phyloP scores from a whole-genome alignment of 1,284 basidiomycete species.

The Apiotrichum laibachii region DNA sequence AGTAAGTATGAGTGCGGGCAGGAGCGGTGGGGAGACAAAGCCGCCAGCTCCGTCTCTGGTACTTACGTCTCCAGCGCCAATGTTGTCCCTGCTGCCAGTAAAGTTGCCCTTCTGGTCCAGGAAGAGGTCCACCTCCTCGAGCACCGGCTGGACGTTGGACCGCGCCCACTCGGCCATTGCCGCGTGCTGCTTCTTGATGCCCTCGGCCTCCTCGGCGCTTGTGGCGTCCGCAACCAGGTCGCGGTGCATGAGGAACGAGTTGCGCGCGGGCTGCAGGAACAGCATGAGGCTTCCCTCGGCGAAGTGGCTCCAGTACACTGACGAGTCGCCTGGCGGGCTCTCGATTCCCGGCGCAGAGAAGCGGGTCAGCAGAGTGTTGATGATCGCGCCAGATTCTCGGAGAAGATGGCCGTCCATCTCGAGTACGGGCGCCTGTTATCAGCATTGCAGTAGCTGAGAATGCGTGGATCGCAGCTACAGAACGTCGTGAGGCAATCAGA shows the following conservation, averaged over 20 bases:
- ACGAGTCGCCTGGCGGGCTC: constrained; percentile 20
- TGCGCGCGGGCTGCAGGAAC: constrained; percentile 27
- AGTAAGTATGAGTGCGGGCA: not conserved
- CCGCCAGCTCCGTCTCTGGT: not conserved
- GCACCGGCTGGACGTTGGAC: constrained; percentile 18
- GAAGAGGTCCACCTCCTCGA: constrained; percentile 32
- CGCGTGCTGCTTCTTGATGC: constrained; percentile 13
- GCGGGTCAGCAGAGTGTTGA: constrained; percentile 30
- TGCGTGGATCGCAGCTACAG: too few species aligned
- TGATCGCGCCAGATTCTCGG: constrained; percentile 41
- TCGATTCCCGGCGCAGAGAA: constrained; percentile 19
- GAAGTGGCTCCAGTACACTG: constrained; percentile 40
- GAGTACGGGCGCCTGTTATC: constrained; percentile 31
- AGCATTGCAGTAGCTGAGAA: not conserved
- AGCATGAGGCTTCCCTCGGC: constrained; percentile 42
- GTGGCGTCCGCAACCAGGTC: constrained; percentile 2
- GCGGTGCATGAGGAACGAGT: constrained; percentile 4
- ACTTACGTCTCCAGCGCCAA: constrained; percentile 44
- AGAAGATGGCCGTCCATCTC: constrained; percentile 30
- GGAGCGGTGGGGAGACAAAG: not conserved
- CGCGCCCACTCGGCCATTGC: constrained; percentile 9
- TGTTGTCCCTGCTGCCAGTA: constrained; percentile 31
- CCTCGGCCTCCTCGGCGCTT: constrained; percentile 22
- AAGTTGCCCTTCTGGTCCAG: constrained; percentile 31
- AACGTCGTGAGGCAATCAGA: constrained; percentile 4